These are phyloP conservation scores for Apiotrichum brassicae DNA, from an alignment of 1,284 basidiomycete genomes.

Conservation along the genomic window DNA sequence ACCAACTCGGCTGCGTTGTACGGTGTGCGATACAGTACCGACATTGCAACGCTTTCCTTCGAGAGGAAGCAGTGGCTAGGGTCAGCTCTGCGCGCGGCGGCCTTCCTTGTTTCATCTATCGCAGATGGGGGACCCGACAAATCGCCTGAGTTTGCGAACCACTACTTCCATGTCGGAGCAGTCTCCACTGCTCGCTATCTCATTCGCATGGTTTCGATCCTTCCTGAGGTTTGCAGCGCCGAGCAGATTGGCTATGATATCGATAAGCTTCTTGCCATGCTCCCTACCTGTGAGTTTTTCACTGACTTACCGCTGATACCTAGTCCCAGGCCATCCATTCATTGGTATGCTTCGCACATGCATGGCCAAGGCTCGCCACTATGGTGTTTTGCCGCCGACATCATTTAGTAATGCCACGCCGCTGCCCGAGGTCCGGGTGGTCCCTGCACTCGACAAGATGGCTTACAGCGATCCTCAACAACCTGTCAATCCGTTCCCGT, in stretches of 20 bases:
- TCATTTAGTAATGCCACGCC: constrained; percentile 1
- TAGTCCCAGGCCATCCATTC: constrained; percentile 5
- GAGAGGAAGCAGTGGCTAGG: constrained; percentile 10
- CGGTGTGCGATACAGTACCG: constrained; percentile 2
- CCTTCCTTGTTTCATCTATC: constrained; percentile 7
- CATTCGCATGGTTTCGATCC: constrained; percentile 14
- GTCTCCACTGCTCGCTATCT: constrained; percentile 15
- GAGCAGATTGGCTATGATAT: constrained; percentile 15
- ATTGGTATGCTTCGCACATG: constrained; percentile 1
- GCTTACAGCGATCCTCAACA: no score
- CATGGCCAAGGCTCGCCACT: constrained; percentile 2
- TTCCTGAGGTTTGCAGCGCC: constrained; percentile 12
- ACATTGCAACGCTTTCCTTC: constrained; percentile 1
- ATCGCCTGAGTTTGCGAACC: constrained; percentile 9
- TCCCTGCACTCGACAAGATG: no score
- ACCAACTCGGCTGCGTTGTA: constrained; percentile 2
- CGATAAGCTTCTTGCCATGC: constrained; percentile 9
- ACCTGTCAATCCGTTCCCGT: constrained; percentile 19
- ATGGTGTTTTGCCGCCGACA: constrained; percentile 5
- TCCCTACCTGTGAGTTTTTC: constrained; percentile 6
- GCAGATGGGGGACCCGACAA: constrained; percentile 3
- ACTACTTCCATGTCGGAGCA: constrained; percentile 13
- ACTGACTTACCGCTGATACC: neutral
- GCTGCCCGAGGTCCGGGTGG: neutral
- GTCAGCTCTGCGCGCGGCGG: constrained; percentile 5